These are phyloP conservation scores for Pleomassaria siparia DNA, from an alignment of 2,329 filamentous ascomycete genomes.

Conservation along the genomic window DNA sequence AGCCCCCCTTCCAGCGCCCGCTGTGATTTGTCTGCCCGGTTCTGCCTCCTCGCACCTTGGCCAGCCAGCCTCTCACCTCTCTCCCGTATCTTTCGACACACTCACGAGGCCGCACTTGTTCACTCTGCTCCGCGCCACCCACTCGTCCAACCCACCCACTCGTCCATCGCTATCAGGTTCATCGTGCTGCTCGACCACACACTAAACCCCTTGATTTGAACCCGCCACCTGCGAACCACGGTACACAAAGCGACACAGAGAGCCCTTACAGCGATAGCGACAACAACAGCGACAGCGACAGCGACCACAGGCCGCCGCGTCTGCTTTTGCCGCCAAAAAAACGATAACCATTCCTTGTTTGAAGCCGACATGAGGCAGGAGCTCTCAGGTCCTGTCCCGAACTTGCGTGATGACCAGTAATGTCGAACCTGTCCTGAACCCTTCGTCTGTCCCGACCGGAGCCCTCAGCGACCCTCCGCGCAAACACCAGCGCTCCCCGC, in stretches of 20 bases:
- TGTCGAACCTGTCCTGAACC: conserved; percentile 36
- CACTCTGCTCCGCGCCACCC: no score
- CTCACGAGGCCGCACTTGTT: neutral
- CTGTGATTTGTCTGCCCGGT: conserved; percentile 7
- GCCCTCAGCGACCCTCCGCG: conserved; percentile 16
- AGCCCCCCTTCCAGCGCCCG: neutral
- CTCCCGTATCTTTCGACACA: conserved; percentile 3
- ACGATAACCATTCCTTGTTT: conserved; percentile 14
- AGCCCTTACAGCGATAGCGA: no score
- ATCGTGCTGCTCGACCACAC: conserved; percentile 4
- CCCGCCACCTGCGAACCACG: neutral
- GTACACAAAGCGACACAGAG: conserved; percentile 7
- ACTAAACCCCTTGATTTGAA: conserved; percentile 4
- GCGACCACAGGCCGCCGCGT: conserved; percentile 19
- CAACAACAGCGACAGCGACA: no score
- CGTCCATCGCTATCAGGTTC: neutral
- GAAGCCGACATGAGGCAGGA: conserved; percentile 44
- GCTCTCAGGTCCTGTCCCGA: conserved; percentile 39
- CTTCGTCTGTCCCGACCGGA: conserved; percentile 19
- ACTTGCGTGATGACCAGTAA: conserved; percentile 45
- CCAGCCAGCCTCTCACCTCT: neutral
- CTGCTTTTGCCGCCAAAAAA: conserved; percentile 19
- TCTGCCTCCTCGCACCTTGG: neutral
- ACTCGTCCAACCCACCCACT: neutral
- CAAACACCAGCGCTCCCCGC: conserved; percentile 13